phyloP scores from a whole-genome alignment of 202 grass and related monocot genomes.

The Bolboschoenoplectus hybrid region DNA sequence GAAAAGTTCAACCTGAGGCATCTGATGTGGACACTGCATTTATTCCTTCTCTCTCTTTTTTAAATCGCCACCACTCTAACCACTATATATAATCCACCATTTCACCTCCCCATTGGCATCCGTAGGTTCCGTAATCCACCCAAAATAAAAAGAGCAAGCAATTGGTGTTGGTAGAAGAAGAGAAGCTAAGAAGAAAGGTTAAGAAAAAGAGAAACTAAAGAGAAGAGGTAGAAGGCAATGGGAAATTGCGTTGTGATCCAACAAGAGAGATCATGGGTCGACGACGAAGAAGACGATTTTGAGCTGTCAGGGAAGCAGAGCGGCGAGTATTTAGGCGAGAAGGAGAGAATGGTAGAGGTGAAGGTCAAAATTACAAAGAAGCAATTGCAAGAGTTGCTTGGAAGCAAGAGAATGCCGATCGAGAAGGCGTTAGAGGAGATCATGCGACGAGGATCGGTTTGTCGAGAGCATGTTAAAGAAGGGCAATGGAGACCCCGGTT shows the following conservation, averaged over 20 bases:
- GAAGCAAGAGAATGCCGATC: constrained; percentile 28
- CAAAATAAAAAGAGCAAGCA: background rate
- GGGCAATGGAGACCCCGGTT: constrained; percentile 26
- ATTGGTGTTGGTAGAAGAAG: background rate
- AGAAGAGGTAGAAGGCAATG: constrained; percentile 20
- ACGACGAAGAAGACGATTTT: background rate
- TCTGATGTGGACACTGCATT: constrained; percentile 27
- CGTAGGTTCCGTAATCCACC: background rate
- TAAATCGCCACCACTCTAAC: background rate
- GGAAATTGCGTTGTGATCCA: constrained; percentile 48
- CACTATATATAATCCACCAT: background rate
- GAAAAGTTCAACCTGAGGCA: constrained; percentile 31
- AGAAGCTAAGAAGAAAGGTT: background rate
- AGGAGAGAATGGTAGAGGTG: constrained; percentile 38
- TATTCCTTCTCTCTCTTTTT: constrained; percentile 13
- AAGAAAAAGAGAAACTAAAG: background rate
- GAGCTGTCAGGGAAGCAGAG: background rate
- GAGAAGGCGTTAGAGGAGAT: constrained; percentile 40
- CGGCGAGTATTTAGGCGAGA: background rate
- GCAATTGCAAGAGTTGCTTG: constrained; percentile 50
- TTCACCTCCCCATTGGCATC: background rate
- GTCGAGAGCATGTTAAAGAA: background rate
- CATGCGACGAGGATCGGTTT: constrained; percentile 27
- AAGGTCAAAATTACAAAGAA: constrained; percentile 51
- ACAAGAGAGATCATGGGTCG: constrained; percentile 27